Base-by-base conservation (phyloP, 192 early-diverging fungal genomes). In the Coemansia pectinata region DNA sequence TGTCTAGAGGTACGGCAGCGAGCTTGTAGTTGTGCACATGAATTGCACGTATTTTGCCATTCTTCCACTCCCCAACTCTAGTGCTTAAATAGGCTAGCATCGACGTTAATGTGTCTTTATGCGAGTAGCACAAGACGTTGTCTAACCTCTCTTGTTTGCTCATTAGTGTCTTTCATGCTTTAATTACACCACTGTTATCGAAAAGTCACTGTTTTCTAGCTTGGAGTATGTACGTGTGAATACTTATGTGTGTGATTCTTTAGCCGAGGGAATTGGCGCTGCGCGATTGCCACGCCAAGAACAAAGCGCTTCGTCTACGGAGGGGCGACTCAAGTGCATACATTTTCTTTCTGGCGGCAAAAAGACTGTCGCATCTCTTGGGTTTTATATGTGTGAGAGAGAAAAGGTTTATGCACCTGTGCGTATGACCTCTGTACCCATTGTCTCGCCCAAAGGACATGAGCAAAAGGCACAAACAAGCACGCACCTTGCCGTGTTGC, bases 401-500 rank as follows among this genome's bases (percentile, higher is more conserved):
- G 45, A 58, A 33, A 58, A 58, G 15, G 29, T n/a, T 31, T 29
- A 58, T 31, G 29, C 27, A 29, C 27, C 25, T 36, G 55, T 8
- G 55, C 15, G 59, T 19, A 21, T 61, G 36, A 2, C 14, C 19
- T 5, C 38, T 23, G 1, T 19, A 39, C 21, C 23, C 59, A 61
- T 40, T 61, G 59, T 61, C 19, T 61, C 21, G 36, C 36, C 4
- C 59, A 61, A 61, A 40, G 39, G 59, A 61, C 36, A 39, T 17
- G 57, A 40, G 34, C 33, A 61, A 61, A 39, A 39, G 33, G 36
- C 36, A 39, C 36, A 36, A 61, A 39, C 59, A 61, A 39, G 17
- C 21, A 39, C 36, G 59, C 59, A 61, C 59, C 19, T 36, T 33
- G 55, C 55, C 55, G 55, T 33, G 11, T 58, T 58, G 55, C 55